A percentile compares a stretch with the other conserved stretches of the same genome.
Conservation (phyloP, 805 yeast species). For the Candida anglica region DNA sequence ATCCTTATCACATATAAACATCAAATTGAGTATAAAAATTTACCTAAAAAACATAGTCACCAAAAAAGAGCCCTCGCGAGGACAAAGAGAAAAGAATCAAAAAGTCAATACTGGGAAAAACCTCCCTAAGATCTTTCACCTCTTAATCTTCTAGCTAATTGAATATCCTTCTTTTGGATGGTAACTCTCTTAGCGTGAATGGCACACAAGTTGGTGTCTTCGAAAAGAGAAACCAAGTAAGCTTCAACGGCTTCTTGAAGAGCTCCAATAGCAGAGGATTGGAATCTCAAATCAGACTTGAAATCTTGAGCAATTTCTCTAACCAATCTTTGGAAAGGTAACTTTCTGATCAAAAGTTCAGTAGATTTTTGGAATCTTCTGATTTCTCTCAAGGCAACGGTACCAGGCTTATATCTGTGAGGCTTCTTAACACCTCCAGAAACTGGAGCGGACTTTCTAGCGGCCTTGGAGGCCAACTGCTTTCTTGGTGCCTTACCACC, state of each 20-base stretch:
- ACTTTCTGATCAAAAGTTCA: slow-evolving; percentile 89
- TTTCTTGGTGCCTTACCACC: slow-evolving; percentile 97
- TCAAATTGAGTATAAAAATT: too few species aligned
- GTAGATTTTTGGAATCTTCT: slow-evolving; percentile 97
- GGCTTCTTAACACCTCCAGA: slow-evolving; percentile 93
- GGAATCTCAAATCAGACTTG: slow-evolving; percentile 93
- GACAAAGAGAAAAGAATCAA: slow-evolving; percentile 2
- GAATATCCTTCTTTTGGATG: slow-evolving; percentile 97
- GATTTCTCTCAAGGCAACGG: slow-evolving; percentile 94
- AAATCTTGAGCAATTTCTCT: slow-evolving; percentile 95
- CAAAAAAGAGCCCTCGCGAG: too few species aligned
- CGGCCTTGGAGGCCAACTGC: slow-evolving; percentile 88
- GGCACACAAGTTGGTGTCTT: slow-evolving; percentile 98
- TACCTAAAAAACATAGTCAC: too few species aligned
- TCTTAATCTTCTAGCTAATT: slow-evolving; percentile 95
- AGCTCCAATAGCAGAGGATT: slow-evolving; percentile 96
- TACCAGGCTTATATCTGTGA: slow-evolving; percentile 97
- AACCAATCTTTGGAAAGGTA: slow-evolving; percentile 96
- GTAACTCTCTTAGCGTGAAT: slow-evolving; percentile 99
- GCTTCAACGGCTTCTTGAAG: slow-evolving; percentile 99
- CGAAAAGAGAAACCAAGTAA: slow-evolving; percentile 91
- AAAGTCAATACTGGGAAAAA: too few species aligned
- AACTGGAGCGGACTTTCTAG: slow-evolving; percentile 89
- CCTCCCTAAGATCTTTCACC: slow-evolving; percentile 87
- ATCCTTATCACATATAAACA: too few species aligned